A percentile compares a stretch with the other conserved stretches of the same genome.
Evolutionary conservation across 208 protist genomes (phyloP).

Genomic region (Trypanosoma lewisi): DNA sequence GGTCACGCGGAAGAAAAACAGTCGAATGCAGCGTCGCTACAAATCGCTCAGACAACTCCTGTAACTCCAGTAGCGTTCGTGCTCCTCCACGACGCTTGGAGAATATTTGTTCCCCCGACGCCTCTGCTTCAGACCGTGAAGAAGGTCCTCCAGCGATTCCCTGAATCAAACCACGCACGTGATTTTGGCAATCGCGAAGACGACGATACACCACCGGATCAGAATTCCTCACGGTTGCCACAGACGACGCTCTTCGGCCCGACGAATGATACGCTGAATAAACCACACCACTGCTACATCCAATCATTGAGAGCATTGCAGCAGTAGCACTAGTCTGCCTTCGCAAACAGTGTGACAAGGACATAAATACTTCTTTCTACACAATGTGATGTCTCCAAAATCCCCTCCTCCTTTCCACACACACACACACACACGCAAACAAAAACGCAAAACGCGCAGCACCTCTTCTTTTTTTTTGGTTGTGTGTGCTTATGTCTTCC

Average conservation of each 20-base stretch:
- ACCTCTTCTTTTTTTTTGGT: background rate
- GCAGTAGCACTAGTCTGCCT: background rate
- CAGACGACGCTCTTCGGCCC: background rate
- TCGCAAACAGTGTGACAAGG: background rate
- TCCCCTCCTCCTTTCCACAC: too few relatives aligned
- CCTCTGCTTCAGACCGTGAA: background rate
- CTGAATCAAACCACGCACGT: constrained; percentile 2
- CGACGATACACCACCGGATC: constrained; percentile 7
- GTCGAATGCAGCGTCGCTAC: background rate
- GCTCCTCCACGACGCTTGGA: background rate
- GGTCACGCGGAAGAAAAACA: constrained; percentile 24
- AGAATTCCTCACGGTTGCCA: background rate
- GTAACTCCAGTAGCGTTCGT: constrained; percentile 19
- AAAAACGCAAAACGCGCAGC: background rate
- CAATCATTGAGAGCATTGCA: background rate
- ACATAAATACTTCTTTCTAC: too few relatives aligned
- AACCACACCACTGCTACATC: background rate
- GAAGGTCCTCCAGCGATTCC: background rate
- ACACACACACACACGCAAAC: background rate
- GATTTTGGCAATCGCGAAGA: constrained; percentile 17
- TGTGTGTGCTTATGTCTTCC: background rate
- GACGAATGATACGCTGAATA: background rate
- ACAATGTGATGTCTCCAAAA: too few relatives aligned
- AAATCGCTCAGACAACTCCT: constrained; percentile 16
- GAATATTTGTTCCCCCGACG: too few relatives aligned